A percentile compares a stretch with the other conserved stretches of the same genome.
Evolutionary conservation across 768 basidiomycete species (phyloP).

Genomic region (Boletellus ananas): DNA sequence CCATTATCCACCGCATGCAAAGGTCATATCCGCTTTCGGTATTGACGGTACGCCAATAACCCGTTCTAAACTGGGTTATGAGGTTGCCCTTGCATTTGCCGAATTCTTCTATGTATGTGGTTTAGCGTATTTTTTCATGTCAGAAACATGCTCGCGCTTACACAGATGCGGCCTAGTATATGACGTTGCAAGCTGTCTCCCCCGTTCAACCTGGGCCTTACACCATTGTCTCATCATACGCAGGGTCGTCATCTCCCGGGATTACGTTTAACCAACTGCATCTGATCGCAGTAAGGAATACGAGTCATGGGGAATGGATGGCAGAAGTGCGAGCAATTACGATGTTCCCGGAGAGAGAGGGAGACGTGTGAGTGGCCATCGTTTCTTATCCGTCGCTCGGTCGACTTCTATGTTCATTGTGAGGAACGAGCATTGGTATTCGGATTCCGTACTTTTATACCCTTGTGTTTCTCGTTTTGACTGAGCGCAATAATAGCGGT

Average conservation of each 20-base stretch:
- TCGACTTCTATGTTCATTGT: not conserved
- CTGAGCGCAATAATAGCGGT: too few species aligned
- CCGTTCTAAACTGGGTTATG: slow-evolving; percentile 25
- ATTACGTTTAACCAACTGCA: slow-evolving; percentile 24
- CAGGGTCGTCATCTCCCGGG: slow-evolving; percentile 13
- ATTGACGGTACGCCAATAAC: slow-evolving; percentile 15
- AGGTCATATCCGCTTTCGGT: slow-evolving; percentile 22
- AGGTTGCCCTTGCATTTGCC: slow-evolving; percentile 28
- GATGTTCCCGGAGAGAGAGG: slow-evolving; percentile 4
- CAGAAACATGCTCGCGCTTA: slow-evolving; percentile 1
- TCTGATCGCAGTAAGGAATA: slow-evolving; percentile 25
- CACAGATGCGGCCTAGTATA: slow-evolving; percentile 10
- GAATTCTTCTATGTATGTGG: slow-evolving; percentile 28
- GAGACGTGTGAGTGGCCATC: slow-evolving; percentile 7
- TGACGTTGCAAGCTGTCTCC: slow-evolving; percentile 11
- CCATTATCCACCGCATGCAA: slow-evolving; percentile 22
- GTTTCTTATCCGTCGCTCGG: not conserved
- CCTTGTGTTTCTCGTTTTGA: too few species aligned
- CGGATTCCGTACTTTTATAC: too few species aligned
- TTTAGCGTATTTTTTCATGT: not conserved
- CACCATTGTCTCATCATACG: slow-evolving; percentile 7
- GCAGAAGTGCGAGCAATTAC: slow-evolving; percentile 24
- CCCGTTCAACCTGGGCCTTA: slow-evolving; percentile 19
- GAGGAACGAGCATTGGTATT: too few species aligned
- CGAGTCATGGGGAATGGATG: slow-evolving; percentile 26